These are phyloP conservation scores for Tolypocladium paradoxum DNA, from an alignment of 2,329 filamentous ascomycete genomes.

Conservation along the genomic window DNA sequence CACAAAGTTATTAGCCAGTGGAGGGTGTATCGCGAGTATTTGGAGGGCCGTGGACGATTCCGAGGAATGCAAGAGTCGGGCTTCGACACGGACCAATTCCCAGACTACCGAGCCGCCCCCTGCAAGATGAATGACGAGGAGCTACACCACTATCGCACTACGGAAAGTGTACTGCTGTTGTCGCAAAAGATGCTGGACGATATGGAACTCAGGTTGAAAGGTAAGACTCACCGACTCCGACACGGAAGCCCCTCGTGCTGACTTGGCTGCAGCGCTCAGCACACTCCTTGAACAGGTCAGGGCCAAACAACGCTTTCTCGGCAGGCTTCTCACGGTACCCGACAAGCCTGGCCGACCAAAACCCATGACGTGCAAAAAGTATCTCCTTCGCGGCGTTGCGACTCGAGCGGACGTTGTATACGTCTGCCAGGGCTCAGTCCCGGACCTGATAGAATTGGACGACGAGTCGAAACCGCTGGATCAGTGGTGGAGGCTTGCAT, in stretches of 20 bases:
- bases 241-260: slow-evolving; percentile 5
- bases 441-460: slow-evolving; percentile 31
- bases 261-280: slow-evolving; percentile 16
- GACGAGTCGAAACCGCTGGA: slow-evolving; percentile 23
- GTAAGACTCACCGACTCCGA: slow-evolving; percentile 17
- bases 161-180: slow-evolving; percentile 21
- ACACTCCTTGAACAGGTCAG: slow-evolving; percentile 19
- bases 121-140: slow-evolving; percentile 22
- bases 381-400: slow-evolving; percentile 40
- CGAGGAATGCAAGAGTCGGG: slow-evolving; percentile 24
- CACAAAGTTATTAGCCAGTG: slow-evolving; percentile 19
- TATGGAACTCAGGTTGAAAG: slow-evolving; percentile 19
- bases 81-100: slow-evolving; percentile 25
- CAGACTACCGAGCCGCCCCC: slow-evolving; percentile 29
- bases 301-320: slow-evolving; percentile 26
- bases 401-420: slow-evolving; percentile 36
- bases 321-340: slow-evolving; percentile 27
- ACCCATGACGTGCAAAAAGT: slow-evolving; percentile 33
- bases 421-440: slow-evolving; percentile 33
- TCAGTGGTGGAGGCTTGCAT: slow-evolving; percentile 47
- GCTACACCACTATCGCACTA: slow-evolving; percentile 15
- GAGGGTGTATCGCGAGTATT: slow-evolving; percentile 20
- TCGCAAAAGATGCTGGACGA: slow-evolving; percentile 23
- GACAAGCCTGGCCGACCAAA: slow-evolving; percentile 23
- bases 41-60: slow-evolving; percentile 24